Base-by-base conservation (phyloP, 768 basidiomycete species). In the Hericium rajendrae region DNA sequence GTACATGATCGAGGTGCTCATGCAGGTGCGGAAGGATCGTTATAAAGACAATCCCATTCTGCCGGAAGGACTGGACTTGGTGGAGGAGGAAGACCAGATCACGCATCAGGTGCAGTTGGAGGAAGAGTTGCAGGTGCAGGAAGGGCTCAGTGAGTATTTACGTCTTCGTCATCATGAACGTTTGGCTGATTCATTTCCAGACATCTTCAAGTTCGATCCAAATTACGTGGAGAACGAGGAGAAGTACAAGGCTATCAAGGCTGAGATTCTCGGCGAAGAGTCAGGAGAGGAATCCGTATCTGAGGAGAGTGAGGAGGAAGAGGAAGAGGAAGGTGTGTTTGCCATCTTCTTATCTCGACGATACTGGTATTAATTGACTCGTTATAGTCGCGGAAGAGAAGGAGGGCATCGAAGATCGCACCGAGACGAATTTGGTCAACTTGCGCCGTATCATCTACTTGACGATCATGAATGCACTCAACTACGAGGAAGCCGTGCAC, bases 1-100 rank as follows among this genome's bases (percentile, higher is more conserved):
- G 68, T 99, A 97, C 73, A 97, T 97, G 97, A 92, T 99, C 64
- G 97, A 98, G 73, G 97, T 98, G 3, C 78, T 98, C 50, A 98
- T 99, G 91, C 97, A 98, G 72, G 91, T 97, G 8, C 80, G 97
- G 64, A 97, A 97, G 76, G 97, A 99, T 77, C 94, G 93, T 72
- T 98, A 91, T 78, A 98, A 98, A 78, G 97, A 98, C 68, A 98
- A 99, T 69, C 94, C 94, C 16, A 84, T 93, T 61, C 70, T 98
- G 41, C 86, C 91, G 2, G 97, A 98, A 66, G 97, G 95, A 0
- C 70, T 99, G 67, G 97, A 99, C 68, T 73, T 99, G 37, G 97
- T 99, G 1, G 94, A 97, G 61, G 95, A 98, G 67, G 97, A 98
- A 15, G 97, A 98, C 64, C 94, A 97, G 66, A 93, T 98, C 54